Evolutionary conservation across 352 stramenopile genomes (phyloP), one percentile per base, ranked within the genome.

Genomic region (Thraustochytrium sp.): DNA sequence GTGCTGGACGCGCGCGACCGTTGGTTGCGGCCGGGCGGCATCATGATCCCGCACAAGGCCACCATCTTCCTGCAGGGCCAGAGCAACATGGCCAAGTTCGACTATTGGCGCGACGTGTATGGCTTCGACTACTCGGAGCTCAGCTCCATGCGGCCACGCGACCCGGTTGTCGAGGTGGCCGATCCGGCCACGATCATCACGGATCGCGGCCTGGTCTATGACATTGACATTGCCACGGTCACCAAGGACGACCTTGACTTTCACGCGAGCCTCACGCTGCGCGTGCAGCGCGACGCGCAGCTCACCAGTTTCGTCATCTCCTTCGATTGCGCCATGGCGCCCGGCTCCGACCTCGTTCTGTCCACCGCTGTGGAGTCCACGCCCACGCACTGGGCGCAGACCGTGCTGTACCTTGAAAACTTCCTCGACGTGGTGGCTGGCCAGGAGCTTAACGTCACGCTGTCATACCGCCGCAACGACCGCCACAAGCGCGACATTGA

Each of bases 351-450:
- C 56, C 90, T 98, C 48, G 91, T 89, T 34, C 98, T 99, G 88
- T 98, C 92, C 1, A 99, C 96, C 2, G 64, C 89, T 18, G 42
- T 53, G 8, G 90, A 91, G 84, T 91, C 90, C 48, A 91, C 96
- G 82, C 98, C 98, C 87, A 99, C 97, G 65, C 97, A 99, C 89
- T 99, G 97, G 97, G 99, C 98, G 87, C 96, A 99, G 87, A 97
- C 94, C 13, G 92, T 98, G 23, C 96, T 99, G 13, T 54, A 56
- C 23, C 74, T 82, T 18, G 40, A 36, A 76, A 38, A 76, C n/a
- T 61, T 54, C 42, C 3, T 82, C n/a, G n/a, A 44, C 13, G 34
- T 82, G 0, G 26, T 31, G 8, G 49, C 31, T 9, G 74, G 40
- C 37, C 37, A 82, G 13, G 56, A 68, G 49, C 42, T 82, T 16